These are phyloP conservation scores for Claviceps citrina DNA, from an alignment of 2,329 filamentous ascomycete species.

Conservation along the genomic window DNA sequence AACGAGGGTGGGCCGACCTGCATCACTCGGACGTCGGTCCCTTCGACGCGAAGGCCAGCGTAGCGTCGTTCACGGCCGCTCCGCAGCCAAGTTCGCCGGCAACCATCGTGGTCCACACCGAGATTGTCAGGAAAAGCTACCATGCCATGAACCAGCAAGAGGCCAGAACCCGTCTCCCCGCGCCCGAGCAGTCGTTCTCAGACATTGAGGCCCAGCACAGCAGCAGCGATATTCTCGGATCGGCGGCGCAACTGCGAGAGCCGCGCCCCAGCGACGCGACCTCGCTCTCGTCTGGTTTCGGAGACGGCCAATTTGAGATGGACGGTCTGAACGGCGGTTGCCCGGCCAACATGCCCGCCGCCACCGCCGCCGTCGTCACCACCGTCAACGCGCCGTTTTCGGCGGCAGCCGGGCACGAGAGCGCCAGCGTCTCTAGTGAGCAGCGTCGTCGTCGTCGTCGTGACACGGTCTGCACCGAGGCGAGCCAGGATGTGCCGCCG, in stretches of 20 bases:
- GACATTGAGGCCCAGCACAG: constrained; percentile 7
- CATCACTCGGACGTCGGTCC: constrained; percentile 14
- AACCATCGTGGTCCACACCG: constrained; percentile 7
- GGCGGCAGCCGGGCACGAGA: constrained; percentile 4
- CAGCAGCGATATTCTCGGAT: constrained; percentile 3
- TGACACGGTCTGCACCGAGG: constrained; percentile 37
- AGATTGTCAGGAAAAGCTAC: constrained; percentile 5
- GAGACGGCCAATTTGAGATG: constrained; percentile 43
- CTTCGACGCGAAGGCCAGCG: constrained; percentile 6
- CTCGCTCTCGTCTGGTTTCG: constrained; percentile 49
- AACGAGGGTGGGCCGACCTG: constrained; percentile 20
- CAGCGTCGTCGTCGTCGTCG: constrained; percentile 14
- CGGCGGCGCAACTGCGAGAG: constrained; percentile 14
- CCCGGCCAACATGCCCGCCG: constrained; percentile 10
- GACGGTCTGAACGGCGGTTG: constrained; percentile 11
- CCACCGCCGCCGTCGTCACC: constrained; percentile 6
- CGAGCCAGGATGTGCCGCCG: constrained; percentile 37
- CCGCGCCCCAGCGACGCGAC: constrained; percentile 34
- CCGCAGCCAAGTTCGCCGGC: neutral
- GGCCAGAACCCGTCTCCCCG: neutral
- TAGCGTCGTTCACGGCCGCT: neutral
- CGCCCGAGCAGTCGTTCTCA: constrained; percentile 4
- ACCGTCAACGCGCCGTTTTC: constrained; percentile 8
- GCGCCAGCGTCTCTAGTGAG: constrained; percentile 1
- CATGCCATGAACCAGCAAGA: neutral